Evolutionary conservation across 2,329 filamentous ascomycete species (phyloP).

Genomic region (Ophiostoma ips): DNA sequence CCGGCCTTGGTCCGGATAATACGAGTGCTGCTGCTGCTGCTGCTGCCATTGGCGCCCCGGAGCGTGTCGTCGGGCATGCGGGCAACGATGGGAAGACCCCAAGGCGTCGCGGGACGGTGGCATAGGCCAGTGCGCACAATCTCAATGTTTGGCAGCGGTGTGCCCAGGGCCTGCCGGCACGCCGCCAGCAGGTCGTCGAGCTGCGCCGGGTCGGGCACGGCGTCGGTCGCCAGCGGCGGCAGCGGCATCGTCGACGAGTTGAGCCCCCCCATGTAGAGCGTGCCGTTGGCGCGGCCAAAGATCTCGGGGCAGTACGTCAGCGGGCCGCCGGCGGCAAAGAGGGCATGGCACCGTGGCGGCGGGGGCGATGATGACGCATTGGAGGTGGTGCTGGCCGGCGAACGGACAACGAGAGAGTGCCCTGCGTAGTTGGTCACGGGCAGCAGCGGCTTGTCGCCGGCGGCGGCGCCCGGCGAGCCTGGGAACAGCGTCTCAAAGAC

Average conservation of each 20-base stretch:
- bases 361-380: constrained; percentile 23
- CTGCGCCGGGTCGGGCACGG: constrained; percentile 30
- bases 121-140: constrained; percentile 52
- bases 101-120: constrained; percentile 55
- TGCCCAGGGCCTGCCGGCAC: constrained; percentile 35
- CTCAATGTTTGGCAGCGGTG: constrained; percentile 36
- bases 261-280: constrained; percentile 61
- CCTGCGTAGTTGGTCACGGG: constrained; percentile 52
- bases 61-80: constrained; percentile 42
- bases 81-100: constrained; percentile 49
- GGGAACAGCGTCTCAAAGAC: constrained; percentile 52
- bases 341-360: constrained; percentile 39
- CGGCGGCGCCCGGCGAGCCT: constrained; percentile 25
- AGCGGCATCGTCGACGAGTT: constrained; percentile 49
- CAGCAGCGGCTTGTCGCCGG: constrained; percentile 30
- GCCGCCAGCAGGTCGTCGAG: constrained; percentile 36
- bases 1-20: constrained; percentile 27
- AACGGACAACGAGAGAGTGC: constrained; percentile 53
- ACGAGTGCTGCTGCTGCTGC: no score
- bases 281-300: constrained; percentile 50
- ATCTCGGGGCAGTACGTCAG: constrained; percentile 54
- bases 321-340: constrained; percentile 46
- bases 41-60: constrained; percentile 23
- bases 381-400: constrained; percentile 19
- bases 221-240: constrained; percentile 39